Evolutionary conservation across 176 grass and related monocot species (phyloP), one percentile per base, ranked within the genome.

Genomic region (Avena eriantha): DNA sequence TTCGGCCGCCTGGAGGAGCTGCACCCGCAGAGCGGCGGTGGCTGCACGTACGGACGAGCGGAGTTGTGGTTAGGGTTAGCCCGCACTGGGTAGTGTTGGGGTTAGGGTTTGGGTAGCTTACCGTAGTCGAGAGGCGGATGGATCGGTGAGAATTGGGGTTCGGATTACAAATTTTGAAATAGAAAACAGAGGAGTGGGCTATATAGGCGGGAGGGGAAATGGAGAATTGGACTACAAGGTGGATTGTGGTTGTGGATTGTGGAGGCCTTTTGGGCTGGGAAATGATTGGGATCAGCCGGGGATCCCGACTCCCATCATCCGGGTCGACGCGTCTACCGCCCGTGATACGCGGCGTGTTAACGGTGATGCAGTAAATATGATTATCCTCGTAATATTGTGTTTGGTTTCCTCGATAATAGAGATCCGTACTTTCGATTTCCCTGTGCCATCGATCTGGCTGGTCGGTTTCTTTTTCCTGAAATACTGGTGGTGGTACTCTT

Each of bases 1-100:
- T 29, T 75, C 72, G 46, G 72, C 72, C 46, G 72, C 72, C 72
- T 51, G 72, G 72, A 75, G 72, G 46, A 75, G 72, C 72, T 49
- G 72, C 72, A 29, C 72, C 23, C 24, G 72, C 14, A 75, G 46
- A 8, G 16, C 72, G 23, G 46, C 14, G 72, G 8, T 16, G 5
- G 46, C 72, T 75, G 8, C 72, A 75, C 26, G 63, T 16, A 66
- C 22, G 71, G 71, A 48, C 12, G 23, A 75, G 14, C 22, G 46
- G 46, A 51, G 46, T 18, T 75, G 31, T 10, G 71, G 23, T 75
- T 50, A 46, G 69, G 64, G 64, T 34, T 26, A 50, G 72, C 23
- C 39, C 69, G 19, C 69, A 5, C 36, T 75, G 46, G 23, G 46
- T 4, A 6, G 14, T 5, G 14, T 1, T 51, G 46, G 72, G 72